Conservation (phyloP, 139 green algal genomes). For the Micractinium conductrix region DNA sequence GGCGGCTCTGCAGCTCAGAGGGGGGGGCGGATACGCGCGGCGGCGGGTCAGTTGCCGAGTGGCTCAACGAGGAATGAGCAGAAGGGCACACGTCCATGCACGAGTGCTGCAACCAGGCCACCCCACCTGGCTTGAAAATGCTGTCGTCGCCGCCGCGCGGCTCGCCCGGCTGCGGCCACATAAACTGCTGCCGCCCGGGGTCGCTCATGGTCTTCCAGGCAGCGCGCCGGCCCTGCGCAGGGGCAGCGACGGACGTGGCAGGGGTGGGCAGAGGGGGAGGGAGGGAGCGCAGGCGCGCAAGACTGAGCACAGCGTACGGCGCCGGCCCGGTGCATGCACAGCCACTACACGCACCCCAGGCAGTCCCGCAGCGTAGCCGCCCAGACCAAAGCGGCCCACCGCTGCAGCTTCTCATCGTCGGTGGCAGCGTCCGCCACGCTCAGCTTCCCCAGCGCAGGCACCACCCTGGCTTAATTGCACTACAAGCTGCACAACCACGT, state of each 20-base stretch:
- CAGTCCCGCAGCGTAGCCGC: neutral
- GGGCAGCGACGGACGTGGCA: neutral
- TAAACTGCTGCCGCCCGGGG: constrained; percentile 51
- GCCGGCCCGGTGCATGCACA: no score
- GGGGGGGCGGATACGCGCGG: no score
- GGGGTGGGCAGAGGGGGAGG: no score
- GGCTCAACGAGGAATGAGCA: neutral
- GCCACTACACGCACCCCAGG: no score
- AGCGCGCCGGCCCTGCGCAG: constrained; percentile 22
- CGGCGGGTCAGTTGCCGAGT: no score
- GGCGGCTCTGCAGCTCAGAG: constrained; percentile 11
- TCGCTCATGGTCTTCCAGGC: constrained; percentile 51
- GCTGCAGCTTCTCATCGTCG: neutral
- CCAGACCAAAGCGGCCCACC: neutral
- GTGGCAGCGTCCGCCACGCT: neutral
- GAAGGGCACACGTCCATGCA: neutral
- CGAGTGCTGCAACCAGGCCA: no score
- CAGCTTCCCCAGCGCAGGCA: constrained; percentile 11
- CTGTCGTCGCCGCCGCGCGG: constrained; percentile 19
- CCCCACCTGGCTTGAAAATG: constrained; percentile 19
- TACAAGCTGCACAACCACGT: neutral
- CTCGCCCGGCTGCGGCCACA: constrained; percentile 40
- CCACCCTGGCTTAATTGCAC: neutral
- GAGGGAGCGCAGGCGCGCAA: neutral
- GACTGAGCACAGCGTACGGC: no score